Conservation (phyloP, 345 rosid genomes). For the Citrus cavaleriei region DNA sequence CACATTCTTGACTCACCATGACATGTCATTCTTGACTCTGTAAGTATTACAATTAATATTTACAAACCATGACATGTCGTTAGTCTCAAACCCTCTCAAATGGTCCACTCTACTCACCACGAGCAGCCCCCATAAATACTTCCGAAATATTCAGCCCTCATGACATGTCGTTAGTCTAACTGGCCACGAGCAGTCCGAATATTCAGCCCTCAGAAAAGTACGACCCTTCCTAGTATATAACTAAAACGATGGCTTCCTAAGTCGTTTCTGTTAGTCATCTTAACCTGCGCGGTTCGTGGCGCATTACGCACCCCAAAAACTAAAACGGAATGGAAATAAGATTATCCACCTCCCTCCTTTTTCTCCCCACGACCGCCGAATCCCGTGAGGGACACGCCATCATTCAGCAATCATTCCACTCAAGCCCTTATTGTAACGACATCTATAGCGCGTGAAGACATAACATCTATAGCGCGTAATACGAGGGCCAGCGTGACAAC, state of each 20-base stretch:
- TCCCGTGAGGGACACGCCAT: neutral
- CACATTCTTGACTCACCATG: no score
- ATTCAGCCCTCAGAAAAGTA: neutral
- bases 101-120: no score
- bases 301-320: neutral
- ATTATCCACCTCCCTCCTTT: neutral
- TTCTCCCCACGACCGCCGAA: neutral
- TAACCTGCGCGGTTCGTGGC: conserved; percentile 21
- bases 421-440: neutral
- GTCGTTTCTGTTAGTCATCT: neutral
- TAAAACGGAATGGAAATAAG: neutral
- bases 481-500: neutral
- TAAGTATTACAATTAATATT: no score
- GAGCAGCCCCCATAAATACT: no score
- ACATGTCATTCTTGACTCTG: no score
- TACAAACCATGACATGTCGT: no score
- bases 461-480: neutral
- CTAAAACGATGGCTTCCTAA: neutral
- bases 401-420: no score
- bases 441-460: neutral
- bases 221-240: no score
- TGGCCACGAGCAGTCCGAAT: neutral
- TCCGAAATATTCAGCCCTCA: no score
- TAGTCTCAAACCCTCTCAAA: no score
- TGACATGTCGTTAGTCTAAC: neutral